Percentiles rank a stretch among this genome's conserved stretches.
phyloP scores from a whole-genome alignment of 2,329 filamentous ascomycete genomes.

The Colletotrichum gloeosporioides region DNA sequence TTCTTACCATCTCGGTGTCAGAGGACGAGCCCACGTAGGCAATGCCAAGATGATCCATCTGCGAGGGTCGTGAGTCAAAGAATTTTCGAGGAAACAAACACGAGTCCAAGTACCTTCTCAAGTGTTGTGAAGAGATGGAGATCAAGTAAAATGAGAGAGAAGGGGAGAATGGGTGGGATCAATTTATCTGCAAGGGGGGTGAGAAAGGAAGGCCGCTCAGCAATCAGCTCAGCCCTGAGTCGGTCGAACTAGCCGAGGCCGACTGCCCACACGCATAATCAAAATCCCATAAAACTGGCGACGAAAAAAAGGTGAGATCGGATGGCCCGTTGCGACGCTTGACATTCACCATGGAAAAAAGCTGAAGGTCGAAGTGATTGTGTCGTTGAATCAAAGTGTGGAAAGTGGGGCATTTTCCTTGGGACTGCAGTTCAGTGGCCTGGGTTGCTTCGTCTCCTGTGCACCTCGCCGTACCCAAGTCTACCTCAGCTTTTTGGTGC shows the following conservation, averaged over 20 bases:
- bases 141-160: too few species aligned
- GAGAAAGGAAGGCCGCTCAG: too few species aligned
- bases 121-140: too few species aligned
- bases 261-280: background rate
- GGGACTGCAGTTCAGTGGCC: background rate
- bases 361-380: background rate
- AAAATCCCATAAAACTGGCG: background rate
- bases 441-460: fast-evolving
- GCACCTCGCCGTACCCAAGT: background rate
- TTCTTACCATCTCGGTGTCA: too few species aligned
- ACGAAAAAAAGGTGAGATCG: background rate
- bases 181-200: too few species aligned
- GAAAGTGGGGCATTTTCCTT: background rate
- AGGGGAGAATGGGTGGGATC: too few species aligned
- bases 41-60: too few species aligned
- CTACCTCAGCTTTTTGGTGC: background rate
- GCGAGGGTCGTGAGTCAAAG: too few species aligned
- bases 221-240: background rate
- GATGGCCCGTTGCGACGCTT: background rate
- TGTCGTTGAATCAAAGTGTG: background rate
- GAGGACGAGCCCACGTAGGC: too few species aligned
- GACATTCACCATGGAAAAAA: background rate
- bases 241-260: background rate
- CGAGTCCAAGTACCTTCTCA: too few species aligned
- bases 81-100: too few species aligned